Evolutionary conservation across 2,329 filamentous ascomycete genomes (phyloP).

Genomic region (Cladosporium colombiae): DNA sequence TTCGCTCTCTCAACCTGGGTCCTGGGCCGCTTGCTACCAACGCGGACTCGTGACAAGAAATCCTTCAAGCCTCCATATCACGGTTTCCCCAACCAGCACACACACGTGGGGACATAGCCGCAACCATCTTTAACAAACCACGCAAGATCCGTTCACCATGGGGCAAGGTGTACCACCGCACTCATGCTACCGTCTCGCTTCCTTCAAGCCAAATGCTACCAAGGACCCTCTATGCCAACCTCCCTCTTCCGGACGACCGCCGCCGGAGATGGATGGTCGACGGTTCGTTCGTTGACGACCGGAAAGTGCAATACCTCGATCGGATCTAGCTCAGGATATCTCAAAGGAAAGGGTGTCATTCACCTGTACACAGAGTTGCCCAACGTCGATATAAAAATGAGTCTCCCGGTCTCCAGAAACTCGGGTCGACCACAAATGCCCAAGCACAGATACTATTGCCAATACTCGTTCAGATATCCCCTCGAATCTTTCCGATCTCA

Average conservation of each 20-base stretch:
- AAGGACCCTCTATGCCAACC: not conserved
- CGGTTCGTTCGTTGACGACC: constrained; percentile 6
- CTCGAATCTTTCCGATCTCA: constrained; percentile 7
- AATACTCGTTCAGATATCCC: not conserved
- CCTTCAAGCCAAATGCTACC: constrained; percentile 16
- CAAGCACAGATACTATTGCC: constrained; percentile 14
- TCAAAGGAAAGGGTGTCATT: not conserved
- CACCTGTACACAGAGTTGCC: not conserved
- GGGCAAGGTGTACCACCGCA: not conserved
- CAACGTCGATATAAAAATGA: not conserved
- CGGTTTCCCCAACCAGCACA: not conserved
- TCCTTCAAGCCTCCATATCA: constrained; percentile 6
- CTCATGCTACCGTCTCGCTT: constrained; percentile 10
- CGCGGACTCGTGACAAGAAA: not conserved
- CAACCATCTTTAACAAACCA: not conserved
- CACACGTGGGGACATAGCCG: not conserved
- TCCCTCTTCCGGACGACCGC: not conserved
- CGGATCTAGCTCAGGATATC: constrained; percentile 6
- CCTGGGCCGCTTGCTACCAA: not conserved
- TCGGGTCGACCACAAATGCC: constrained; percentile 1
- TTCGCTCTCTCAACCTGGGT: not conserved
- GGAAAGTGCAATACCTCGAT: constrained; percentile 18
- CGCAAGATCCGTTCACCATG: not conserved
- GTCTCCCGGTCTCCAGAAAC: not conserved
- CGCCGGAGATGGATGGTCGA: constrained; percentile 13